Percentiles rank a stretch among this genome's conserved stretches.
These are phyloP conservation scores for Acacia concinna DNA, from an alignment of 331 rosid genomes.

Conservation along the genomic window DNA sequence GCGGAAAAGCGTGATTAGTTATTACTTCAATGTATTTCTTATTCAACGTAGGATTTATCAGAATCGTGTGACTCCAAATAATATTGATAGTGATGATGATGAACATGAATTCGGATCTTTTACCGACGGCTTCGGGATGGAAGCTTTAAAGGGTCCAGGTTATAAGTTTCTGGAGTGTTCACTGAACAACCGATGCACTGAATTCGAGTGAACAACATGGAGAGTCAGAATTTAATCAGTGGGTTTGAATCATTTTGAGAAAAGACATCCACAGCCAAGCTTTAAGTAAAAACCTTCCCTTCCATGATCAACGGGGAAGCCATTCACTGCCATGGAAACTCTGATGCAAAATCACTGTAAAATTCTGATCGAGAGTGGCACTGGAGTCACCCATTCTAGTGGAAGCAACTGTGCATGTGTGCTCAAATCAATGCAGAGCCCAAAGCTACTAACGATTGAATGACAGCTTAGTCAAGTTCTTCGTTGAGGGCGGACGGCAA, in stretches of 20 bases:
- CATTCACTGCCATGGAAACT: constrained; percentile 16
- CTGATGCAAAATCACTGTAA: neutral
- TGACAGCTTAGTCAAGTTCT: neutral
- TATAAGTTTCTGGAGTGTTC: constrained; percentile 42
- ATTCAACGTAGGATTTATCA: constrained; percentile 76
- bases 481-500: neutral
- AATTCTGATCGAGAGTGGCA: neutral
- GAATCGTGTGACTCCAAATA: constrained; percentile 69
- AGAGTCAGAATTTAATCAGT: constrained; percentile 14
- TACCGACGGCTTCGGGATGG: constrained; percentile 56
- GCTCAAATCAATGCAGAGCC: neutral
- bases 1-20: constrained; percentile 61
- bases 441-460: neutral
- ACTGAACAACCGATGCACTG: constrained; percentile 54
- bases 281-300: constrained; percentile 12
- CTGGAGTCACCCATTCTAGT: neutral
- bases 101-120: constrained; percentile 66
- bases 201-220: constrained; percentile 41
- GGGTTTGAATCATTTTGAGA: constrained; percentile 32
- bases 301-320: constrained; percentile 19
- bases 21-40: constrained; percentile 79
- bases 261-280: constrained; percentile 4
- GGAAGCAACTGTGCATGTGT: neutral
- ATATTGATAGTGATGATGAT: constrained; percentile 76
- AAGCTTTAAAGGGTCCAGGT: constrained; percentile 41